These are phyloP conservation scores for Colletotrichum musicola DNA, from an alignment of 2,329 filamentous ascomycete genomes.

Conservation along the genomic window DNA sequence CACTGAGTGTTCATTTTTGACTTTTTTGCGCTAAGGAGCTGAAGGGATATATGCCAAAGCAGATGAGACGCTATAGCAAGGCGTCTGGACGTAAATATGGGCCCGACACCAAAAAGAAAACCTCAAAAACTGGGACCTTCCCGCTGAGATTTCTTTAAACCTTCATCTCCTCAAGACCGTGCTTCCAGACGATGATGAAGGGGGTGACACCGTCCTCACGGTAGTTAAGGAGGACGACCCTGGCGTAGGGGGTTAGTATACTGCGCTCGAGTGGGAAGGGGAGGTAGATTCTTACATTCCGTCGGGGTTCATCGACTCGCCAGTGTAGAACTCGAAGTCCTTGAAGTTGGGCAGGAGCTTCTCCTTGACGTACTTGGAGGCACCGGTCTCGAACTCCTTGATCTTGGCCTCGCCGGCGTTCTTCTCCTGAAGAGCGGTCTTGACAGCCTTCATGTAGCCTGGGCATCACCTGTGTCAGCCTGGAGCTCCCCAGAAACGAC, in stretches of 20 bases:
- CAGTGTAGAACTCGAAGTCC: conserved; percentile 95
- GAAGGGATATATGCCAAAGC: conserved; percentile 41
- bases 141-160: conserved; percentile 70
- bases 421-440: conserved; percentile 74
- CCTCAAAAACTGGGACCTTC: conserved; percentile 29
- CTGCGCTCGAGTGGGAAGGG: neutral
- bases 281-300: conserved; percentile 78
- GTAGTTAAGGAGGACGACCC: conserved; percentile 95
- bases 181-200: conserved; percentile 93
- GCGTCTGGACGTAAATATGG: conserved; percentile 20
- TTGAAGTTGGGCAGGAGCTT: conserved; percentile 87
- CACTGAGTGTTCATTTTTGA: conserved; percentile 33
- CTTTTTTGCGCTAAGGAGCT: conserved; percentile 40
- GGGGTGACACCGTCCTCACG: conserved; percentile 95
- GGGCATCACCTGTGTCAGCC: neutral
- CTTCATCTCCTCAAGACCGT: conserved; percentile 90
- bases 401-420: conserved; percentile 74
- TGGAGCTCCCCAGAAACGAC: neutral
- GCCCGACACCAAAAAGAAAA: conserved; percentile 32
- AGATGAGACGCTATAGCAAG: conserved; percentile 39
- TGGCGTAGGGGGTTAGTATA: conserved; percentile 48
- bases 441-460: conserved; percentile 95
- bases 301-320: conserved; percentile 92
- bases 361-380: conserved; percentile 82
- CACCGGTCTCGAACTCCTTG: conserved; percentile 83